Base-by-base conservation (phyloP, 2,329 filamentous ascomycete genomes). In the Sporothrix protearum region DNA sequence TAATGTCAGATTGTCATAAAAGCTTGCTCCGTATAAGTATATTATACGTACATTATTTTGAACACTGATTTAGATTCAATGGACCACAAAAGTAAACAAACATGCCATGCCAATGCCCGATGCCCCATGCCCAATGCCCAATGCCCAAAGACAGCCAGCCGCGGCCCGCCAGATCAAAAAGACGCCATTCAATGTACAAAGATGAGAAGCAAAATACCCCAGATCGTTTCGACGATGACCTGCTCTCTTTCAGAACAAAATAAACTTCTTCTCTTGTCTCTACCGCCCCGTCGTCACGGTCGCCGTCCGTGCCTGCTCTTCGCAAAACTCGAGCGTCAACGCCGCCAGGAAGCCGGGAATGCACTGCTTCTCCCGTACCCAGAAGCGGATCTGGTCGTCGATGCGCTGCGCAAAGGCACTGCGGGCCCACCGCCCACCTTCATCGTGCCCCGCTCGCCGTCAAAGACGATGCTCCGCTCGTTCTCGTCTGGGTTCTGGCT, bases 361-460 rank as follows among this genome's bases (percentile, higher is more conserved):
- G 79, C 95, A 95, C 63, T 94, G 94, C 83, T 94, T 89, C 77
- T 96, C 94, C 77, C 96, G 88, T 0, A 98, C 95, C 95, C 96
- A 99, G 80, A 97, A 98, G 75, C 93, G 91, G 77, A 97, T 95
- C 79, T 94, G 88, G 77, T 93, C 91, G 75, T 87, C 87, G 74
- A 99, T 97, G 80, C 94, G 91, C 71, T 88, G 83, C 1, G 94
- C 96, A 81, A 99, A 99, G 14, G 89, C 86, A 78, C 93, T 96
- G 78, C 92, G 88, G 94, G 92, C 0, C 96, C 96, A 1, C 96
- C 96, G 45, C 91, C 92, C 71, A 99, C 92, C 85, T 99, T 99
- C 96, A 99, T 99, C 0, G 94, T 97, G 8, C 95, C 96, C 72
- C 92, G 90, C 82, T 97, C 94, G 68, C 94, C 94, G 80, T 97